Evolutionary conservation across 1,284 basidiomycete species (phyloP), one percentile per base, ranked within the genome.

Genomic region (Coriolopsis trogii): DNA sequence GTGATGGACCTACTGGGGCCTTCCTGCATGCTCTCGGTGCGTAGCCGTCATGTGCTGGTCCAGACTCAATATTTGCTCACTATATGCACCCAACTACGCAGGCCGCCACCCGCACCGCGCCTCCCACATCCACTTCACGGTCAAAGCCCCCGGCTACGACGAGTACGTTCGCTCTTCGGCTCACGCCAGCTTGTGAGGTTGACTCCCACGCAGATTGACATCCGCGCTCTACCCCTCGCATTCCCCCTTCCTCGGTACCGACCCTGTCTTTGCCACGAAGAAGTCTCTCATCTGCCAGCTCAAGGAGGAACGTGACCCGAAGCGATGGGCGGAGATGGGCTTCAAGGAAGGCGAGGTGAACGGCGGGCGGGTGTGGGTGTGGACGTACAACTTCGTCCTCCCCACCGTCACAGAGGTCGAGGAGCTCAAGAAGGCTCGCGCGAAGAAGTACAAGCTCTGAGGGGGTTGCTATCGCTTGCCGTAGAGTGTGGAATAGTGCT

Each of bases 181-280:
- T 4, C 15, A 2, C 4, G 2, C 21, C 8, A 24, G 21, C 23
- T 3, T 25, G 2, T 25, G 12, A 31, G 42, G 18, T 39, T 6
- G n/a, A 39, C 10, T 16, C 23, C 21, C 31, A 12, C 7, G 13
- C 37, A 70, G 68, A 20, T 60, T 75, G 25, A 72, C 70, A 12
- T 73, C 72, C 3, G 71, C 72, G 12, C 63, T 75, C 16, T 75
- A 74, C 58, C 70, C 73, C 9, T 67, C 69, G 6, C 69, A 70
- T 53, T 73, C 72, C 21, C 71, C 71, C 5, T 75, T 73, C 63
- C 68, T 75, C 12, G 67, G 70, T 28, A 73, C 71, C 1, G 73
- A 75, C 57, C 73, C 72, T 23, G 73, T 74, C 5, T 75, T 75
- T 52, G 73, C 71, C 21, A 74, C 73, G 4, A 72, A 71, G 63